Percentiles rank a stretch among this genome's conserved stretches.
phyloP scores from a whole-genome alignment of 495 filamentous ascomycete species.

The Talaromyces stipitatus region DNA sequence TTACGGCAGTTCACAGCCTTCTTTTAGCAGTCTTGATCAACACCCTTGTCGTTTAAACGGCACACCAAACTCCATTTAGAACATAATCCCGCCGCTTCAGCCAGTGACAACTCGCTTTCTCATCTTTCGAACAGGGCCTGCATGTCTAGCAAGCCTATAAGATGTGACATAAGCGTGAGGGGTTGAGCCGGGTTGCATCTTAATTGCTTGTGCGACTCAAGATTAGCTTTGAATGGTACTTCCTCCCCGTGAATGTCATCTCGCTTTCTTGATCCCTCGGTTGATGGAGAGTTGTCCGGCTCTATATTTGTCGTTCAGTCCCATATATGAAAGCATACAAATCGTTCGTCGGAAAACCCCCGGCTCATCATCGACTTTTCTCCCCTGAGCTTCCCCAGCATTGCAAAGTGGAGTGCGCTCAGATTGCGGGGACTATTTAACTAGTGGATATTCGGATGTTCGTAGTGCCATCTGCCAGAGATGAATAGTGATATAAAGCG shows the following conservation, averaged over 20 bases:
- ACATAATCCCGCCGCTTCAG: neutral
- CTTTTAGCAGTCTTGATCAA: neutral
- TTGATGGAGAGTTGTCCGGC: neutral
- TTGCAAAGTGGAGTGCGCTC: neutral
- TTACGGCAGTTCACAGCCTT: neutral
- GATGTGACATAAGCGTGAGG: neutral
- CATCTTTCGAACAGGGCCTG: neutral
- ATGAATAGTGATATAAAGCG: too few relatives aligned
- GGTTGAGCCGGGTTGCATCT: neutral
- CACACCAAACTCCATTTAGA: neutral
- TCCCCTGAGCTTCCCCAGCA: neutral
- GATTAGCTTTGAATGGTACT: neutral
- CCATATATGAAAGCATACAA: neutral
- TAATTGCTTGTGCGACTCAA: neutral
- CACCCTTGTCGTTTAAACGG: neutral
- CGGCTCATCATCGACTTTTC: neutral
- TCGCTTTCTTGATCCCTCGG: neutral
- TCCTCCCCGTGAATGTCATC: neutral
- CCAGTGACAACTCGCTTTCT: neutral
- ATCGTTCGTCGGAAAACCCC: neutral
- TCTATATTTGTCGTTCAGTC: neutral
- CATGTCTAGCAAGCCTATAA: neutral
- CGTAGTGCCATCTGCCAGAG: neutral
- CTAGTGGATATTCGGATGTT: neutral
- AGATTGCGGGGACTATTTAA: too few relatives aligned